Evolutionary conservation across 495 filamentous ascomycete species (phyloP), one percentile per base, ranked within the genome.

Genomic region (Endocarpon pusillum): DNA sequence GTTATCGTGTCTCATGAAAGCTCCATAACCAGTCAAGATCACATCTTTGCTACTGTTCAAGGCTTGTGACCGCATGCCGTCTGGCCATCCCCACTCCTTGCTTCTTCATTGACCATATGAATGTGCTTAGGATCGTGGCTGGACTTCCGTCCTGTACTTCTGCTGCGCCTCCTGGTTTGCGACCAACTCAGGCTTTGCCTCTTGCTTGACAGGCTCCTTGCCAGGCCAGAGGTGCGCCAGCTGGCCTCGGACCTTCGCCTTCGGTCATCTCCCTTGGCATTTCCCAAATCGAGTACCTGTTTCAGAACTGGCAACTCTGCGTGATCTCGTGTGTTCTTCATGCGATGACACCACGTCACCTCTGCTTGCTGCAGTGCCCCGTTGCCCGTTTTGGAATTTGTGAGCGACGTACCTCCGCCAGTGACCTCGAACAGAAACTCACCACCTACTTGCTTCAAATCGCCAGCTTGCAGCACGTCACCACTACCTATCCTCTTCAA

Each of bases 341-440:
- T 94, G 2, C 84, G 66, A 53, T 85, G 78, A 44, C 77, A 85
- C 83, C 84, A 92, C 2, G 67, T 69, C 1, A 80, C 67, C 28
- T 54, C 48, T 47, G 73, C 75, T 26, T 68, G 65, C 42, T 66
- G 56, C 4, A 45, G 44, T 29, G 45, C 20, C 21, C 29, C 14
- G n/a, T 6, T 22, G 21, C 21, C 19, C 18, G 21, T 15, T 17
- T 19, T 4, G 3, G 24, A 23, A 12, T 15, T 24, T 9, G n/a
- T n/a, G n/a, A n/a, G n/a, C n/a, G n/a, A n/a, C 14, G 20, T 32
- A 5, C 39, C 41, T 0, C 32, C 37, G 1, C 21, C 36, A 19
- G 19, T 31, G 2, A 24, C 53, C 48, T 83, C 79, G 43, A 84
- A 86, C 26, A 92, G 38, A 43, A 91, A 85, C 53, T 93, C 85